Evolutionary conservation across 2,329 filamentous ascomycete species (phyloP), one percentile per base, ranked within the genome.

Genomic region (Raffaelea arxii): DNA sequence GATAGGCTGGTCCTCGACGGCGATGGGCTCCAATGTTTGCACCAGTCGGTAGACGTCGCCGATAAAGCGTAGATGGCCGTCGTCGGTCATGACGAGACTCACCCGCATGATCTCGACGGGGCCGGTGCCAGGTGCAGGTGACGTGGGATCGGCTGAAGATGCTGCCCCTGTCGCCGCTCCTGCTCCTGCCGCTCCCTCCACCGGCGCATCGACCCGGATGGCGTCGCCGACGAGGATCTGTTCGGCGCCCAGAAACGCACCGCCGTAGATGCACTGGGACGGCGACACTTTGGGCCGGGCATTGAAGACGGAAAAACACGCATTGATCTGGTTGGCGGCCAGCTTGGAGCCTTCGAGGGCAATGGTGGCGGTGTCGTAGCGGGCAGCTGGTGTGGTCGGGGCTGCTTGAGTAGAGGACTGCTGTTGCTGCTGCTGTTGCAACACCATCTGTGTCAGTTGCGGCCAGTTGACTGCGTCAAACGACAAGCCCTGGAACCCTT

Each of bases 61-160:
- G 24, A 49, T 44, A 43, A 63, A 59, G n/a, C 53, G 51, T 21
- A 62, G 43, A 25, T 48, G 22, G 22, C 42, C 39, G 14, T 48
- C 41, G 23, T 50, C 43, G 11, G 53, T 48, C 12, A 55, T 44
- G 47, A 64, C 62, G 32, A 56, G 46, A 19, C 47, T 48, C 14
- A 65, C 55, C 40, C 54, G 55, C 58, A 64, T 59, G 25, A 63
- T 53, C 24, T 54, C 51, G 9, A 54, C 51, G 19, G 48, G 32
- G 44, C 50, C 27, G 3, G 43, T 39, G n/a, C 25, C 18, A 86
- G 77, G 11, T 7, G 38, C 9, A 7, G 36, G 82, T 79, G 49
- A 88, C 89, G 47, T 89, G 77, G 56, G 91, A 82, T 18, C 67
- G 61, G 23, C 82, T 80, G 68, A 88, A 90, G 65, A 18, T 18